These are phyloP conservation scores for Calonectria pteridis DNA, from an alignment of 2,329 filamentous ascomycete species.

Conservation along the genomic window DNA sequence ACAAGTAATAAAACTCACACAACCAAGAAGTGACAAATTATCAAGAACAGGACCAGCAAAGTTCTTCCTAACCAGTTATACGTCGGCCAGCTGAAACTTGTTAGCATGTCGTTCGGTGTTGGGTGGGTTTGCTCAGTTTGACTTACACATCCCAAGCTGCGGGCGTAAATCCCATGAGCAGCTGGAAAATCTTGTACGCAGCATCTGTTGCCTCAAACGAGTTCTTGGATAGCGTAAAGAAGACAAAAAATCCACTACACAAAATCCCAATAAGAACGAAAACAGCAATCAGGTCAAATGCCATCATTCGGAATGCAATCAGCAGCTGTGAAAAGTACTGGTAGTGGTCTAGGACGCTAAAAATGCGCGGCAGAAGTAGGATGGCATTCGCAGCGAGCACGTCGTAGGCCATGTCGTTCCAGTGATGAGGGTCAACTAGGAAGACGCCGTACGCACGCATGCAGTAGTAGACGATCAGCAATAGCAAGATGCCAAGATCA, in stretches of 20 bases:
- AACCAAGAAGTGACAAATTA: constrained; percentile 95
- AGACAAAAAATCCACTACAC: constrained; percentile 95
- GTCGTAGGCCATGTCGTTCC: constrained; percentile 91
- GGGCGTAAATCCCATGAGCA: constrained; percentile 95
- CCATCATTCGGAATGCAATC: constrained; percentile 95
- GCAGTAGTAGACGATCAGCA: constrained; percentile 90
- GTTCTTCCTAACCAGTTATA: constrained; percentile 85
- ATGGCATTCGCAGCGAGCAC: constrained; percentile 94
- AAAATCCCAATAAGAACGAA: constrained; percentile 86
- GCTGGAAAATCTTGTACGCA: constrained; percentile 93
- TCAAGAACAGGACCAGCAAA: constrained; percentile 84
- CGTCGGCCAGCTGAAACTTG: constrained; percentile 66
- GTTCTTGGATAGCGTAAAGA: constrained; percentile 85
- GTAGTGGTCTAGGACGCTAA: constrained; percentile 94
- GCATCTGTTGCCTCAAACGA: constrained; percentile 78
- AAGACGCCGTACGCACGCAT: constrained; percentile 91
- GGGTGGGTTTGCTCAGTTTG: neutral
- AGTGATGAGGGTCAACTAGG: constrained; percentile 78
- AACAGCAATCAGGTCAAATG: constrained; percentile 86
- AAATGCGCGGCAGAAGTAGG: constrained; percentile 88
- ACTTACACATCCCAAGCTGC: constrained; percentile 90
- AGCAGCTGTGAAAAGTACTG: constrained; percentile 95
- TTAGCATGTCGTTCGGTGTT: constrained; percentile 27
- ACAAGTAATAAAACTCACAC: constrained; percentile 63
- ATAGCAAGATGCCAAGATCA: constrained; percentile 87